A percentile compares a stretch with the other conserved stretches of the same genome.
phyloP scores from a whole-genome alignment of 352 stramenopile species.

The Plasmopara halstedii region DNA sequence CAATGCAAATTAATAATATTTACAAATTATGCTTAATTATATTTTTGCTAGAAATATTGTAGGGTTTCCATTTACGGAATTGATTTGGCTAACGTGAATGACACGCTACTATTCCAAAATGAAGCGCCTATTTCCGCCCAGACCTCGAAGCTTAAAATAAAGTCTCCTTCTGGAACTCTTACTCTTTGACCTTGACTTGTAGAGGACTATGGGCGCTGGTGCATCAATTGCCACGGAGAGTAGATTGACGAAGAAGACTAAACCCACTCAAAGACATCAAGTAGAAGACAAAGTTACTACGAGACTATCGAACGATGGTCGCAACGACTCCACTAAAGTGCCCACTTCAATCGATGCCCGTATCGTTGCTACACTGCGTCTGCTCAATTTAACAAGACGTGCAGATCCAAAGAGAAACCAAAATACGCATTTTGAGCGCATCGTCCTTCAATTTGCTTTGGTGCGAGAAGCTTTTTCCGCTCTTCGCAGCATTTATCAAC shows the following conservation, averaged over 20 bases:
- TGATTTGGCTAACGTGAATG: too few relatives aligned
- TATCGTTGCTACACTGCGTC: constrained; percentile 55
- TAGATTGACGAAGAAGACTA: neutral
- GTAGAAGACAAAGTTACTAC: neutral
- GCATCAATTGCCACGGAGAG: constrained; percentile 15
- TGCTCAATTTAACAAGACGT: constrained; percentile 51
- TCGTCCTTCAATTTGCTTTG: constrained; percentile 65
- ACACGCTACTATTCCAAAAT: too few relatives aligned
- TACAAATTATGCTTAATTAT: too few relatives aligned
- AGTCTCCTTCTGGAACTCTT: too few relatives aligned
- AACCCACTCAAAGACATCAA: neutral
- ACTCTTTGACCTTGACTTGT: neutral
- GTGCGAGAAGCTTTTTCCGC: constrained; percentile 56
- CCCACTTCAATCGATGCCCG: constrained; percentile 54
- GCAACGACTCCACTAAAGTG: constrained; percentile 27
- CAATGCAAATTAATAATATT: too few relatives aligned
- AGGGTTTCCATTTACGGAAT: too few relatives aligned
- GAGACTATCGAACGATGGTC: constrained; percentile 8
- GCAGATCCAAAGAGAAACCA: constrained; percentile 38
- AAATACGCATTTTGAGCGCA: constrained; percentile 62
- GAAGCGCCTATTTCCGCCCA: neutral
- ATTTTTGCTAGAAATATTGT: too few relatives aligned
- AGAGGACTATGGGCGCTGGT: constrained; percentile 32
- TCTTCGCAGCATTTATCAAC: constrained; percentile 56
- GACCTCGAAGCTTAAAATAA: neutral